These are phyloP conservation scores for Pythium grandisporangium DNA, from an alignment of 352 stramenopile genomes.

Conservation along the genomic window DNA sequence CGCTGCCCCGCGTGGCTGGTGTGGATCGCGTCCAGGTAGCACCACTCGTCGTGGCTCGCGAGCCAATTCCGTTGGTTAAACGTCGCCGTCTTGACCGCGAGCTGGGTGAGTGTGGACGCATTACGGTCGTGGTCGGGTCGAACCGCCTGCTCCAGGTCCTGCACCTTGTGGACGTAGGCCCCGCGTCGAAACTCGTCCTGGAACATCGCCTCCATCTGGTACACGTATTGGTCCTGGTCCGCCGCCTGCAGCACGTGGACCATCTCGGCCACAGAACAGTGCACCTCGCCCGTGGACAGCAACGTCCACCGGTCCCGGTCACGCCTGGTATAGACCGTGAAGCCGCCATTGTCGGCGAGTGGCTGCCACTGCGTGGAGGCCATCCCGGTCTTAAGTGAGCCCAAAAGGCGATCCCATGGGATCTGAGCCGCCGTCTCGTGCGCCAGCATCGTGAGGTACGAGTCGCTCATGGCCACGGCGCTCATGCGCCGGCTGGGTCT, in stretches of 20 bases:
- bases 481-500: background rate
- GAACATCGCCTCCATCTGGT: background rate
- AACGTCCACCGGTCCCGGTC: background rate
- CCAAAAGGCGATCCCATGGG: constrained; percentile 13
- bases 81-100: constrained; percentile 6
- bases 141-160: background rate
- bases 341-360: background rate
- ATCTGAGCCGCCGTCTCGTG: constrained; percentile 2
- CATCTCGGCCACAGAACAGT: background rate
- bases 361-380: background rate
- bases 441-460: constrained; percentile 3
- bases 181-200: background rate
- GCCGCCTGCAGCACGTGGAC: background rate
- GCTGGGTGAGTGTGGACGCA: background rate
- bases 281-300: background rate
- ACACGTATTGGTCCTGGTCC: background rate
- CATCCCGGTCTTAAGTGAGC: constrained; percentile 3
- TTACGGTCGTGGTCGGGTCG: too few species aligned
- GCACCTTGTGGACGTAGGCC: background rate
- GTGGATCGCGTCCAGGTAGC: constrained; percentile 3
- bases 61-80: constrained; percentile 3
- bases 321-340: background rate
- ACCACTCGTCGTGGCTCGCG: constrained; percentile 4
- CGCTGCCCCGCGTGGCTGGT: background rate
- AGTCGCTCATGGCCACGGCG: constrained; percentile 8